Conservation (phyloP, 345 rosid species). For the Bruguiera sexangula region DNA sequence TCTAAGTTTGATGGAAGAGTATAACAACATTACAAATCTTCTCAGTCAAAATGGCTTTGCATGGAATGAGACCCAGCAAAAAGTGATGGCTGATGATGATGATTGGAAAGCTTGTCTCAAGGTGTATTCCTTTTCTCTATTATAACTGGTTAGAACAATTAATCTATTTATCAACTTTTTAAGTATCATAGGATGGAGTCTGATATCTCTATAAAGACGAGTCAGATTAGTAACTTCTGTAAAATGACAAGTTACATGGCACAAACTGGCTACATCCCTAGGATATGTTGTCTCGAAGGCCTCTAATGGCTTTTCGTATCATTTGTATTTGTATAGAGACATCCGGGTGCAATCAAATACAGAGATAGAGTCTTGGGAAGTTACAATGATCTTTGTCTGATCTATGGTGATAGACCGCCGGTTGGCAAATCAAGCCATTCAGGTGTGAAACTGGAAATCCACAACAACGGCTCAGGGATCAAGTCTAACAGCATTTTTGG, state of each 20-base stretch:
- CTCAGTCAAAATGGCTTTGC: conserved; percentile 25
- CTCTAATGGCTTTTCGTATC: background rate
- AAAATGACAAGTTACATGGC: background rate
- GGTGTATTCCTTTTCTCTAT: conserved; percentile 23
- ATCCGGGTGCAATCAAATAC: conserved; percentile 25
- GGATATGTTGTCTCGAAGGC: too few relatives aligned
- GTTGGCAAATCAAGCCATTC: conserved; percentile 18
- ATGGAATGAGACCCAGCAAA: conserved; percentile 20
- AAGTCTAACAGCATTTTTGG: conserved; percentile 21
- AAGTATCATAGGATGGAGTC: background rate
- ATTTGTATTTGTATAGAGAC: conserved; percentile 11
- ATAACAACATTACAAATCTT: conserved; percentile 18
- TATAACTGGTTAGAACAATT: background rate
- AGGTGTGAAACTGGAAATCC: conserved; percentile 19
- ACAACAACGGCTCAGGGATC: conserved; percentile 7
- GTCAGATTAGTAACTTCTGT: background rate
- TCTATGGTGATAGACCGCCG: conserved; percentile 10
- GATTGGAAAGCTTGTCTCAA: conserved; percentile 23
- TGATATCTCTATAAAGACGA: background rate
- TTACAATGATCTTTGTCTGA: conserved; percentile 24
- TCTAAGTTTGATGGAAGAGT: conserved; percentile 24
- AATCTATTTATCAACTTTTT: background rate
- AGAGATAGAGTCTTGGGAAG: conserved; percentile 15
- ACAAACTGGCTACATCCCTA: too few relatives aligned
- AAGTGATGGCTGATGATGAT: conserved; percentile 12